These are phyloP conservation scores for Candida krabiensis DNA, from an alignment of 805 yeast genomes.

Conservation along the genomic window DNA sequence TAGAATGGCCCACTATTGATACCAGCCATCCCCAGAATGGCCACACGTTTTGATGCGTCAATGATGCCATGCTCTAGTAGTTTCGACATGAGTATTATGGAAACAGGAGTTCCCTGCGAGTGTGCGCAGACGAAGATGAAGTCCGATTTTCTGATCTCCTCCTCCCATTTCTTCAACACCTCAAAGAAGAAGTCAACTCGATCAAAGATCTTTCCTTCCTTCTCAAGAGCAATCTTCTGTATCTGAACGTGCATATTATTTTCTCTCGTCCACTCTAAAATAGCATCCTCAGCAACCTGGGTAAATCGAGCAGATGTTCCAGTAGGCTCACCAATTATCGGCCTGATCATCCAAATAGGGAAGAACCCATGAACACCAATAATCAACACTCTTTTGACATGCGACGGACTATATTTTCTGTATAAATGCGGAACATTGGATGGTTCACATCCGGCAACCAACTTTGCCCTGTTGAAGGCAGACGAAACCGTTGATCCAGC, in stretches of 20 bases:
- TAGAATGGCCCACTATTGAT: conserved; percentile 91
- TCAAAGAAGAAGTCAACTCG: conserved; percentile 80
- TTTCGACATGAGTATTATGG: conserved; percentile 73
- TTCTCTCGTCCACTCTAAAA: conserved; percentile 64
- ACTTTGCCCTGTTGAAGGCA: conserved; percentile 16
- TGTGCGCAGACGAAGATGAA: conserved; percentile 90
- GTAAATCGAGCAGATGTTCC: conserved; percentile 93
- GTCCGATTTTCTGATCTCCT: conserved; percentile 56
- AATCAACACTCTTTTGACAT: conserved; percentile 62
- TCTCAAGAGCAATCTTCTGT: conserved; percentile 92
- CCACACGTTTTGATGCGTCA: conserved; percentile 48
- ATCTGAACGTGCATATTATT: conserved; percentile 48
- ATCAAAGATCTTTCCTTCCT: conserved; percentile 87
- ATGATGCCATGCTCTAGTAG: conserved; percentile 62
- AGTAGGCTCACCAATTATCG: conserved; percentile 91
- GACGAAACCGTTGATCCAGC: conserved; percentile 9
- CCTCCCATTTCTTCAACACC: conserved; percentile 65
- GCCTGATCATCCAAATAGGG: conserved; percentile 82
- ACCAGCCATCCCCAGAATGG: conserved; percentile 93
- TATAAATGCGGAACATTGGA: conserved; percentile 17
- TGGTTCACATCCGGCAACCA: conserved; percentile 16
- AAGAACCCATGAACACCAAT: conserved; percentile 97
- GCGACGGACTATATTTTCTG: conserved; percentile 21
- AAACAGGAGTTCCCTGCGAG: conserved; percentile 95
- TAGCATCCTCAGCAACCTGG: conserved; percentile 80